Evolutionary conservation across 129 eudicot species (phyloP).

Genomic region (Artemisia annua): DNA sequence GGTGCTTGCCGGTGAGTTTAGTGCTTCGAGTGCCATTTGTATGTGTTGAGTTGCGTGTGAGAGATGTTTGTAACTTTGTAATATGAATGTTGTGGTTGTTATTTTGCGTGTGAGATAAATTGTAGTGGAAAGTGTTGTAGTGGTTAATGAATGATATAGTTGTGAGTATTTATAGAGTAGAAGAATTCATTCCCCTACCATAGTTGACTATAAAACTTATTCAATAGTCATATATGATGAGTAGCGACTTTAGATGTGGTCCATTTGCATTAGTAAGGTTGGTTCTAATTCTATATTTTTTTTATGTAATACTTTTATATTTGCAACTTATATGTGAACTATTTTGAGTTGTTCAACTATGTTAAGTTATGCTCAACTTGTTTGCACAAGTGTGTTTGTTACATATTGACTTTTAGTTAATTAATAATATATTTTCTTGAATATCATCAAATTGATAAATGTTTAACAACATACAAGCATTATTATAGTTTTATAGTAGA

Average conservation of each 20-base stretch:
- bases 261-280: not conserved
- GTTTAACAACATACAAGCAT: not conserved
- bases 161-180: slow-evolving; percentile 29
- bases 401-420: too few species aligned
- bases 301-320: too few species aligned
- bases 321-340: too few species aligned
- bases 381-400: too few species aligned
- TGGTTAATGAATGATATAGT: slow-evolving; percentile 14
- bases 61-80: slow-evolving; percentile 1
- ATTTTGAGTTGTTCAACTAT: not conserved
- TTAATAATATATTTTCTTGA: too few species aligned
- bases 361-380: slow-evolving; percentile 4
- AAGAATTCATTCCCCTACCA: slow-evolving; percentile 35
- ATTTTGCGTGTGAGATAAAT: not conserved
- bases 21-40: slow-evolving; percentile 70
- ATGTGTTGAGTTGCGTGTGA: slow-evolving; percentile 46
- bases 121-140: slow-evolving; percentile 33
- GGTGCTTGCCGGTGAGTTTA: slow-evolving; percentile 47
- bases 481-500: too few species aligned
- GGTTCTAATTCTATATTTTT: too few species aligned
- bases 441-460: not conserved
- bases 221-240: slow-evolving; percentile 29
- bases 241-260: not conserved
- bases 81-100: not conserved
- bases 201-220: slow-evolving; percentile 32